Evolutionary conservation across 306 rosid genomes (phyloP).

Genomic region (Acmispon strigosus): DNA sequence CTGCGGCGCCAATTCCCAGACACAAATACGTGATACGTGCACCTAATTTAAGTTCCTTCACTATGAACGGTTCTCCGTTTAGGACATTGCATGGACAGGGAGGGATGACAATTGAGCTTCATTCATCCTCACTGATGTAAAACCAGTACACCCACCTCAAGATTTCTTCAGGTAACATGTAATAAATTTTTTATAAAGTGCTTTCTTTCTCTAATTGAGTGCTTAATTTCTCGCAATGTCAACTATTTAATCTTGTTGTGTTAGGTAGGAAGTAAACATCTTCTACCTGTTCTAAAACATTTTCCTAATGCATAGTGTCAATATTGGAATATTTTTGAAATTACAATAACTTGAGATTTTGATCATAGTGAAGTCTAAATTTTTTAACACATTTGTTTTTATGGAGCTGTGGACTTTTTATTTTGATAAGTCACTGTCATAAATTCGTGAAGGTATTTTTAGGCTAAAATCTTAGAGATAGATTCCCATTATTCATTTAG

Average conservation of each 20-base stretch:
- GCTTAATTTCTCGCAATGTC: background rate
- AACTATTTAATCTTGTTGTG: background rate
- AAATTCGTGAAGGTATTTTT: too few relatives aligned
- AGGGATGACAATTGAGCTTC: background rate
- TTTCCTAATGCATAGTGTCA: background rate
- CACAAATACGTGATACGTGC: conserved; percentile 1
- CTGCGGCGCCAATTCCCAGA: background rate
- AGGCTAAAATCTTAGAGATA: too few relatives aligned
- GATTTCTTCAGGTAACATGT: conserved; percentile 11
- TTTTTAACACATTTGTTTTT: background rate
- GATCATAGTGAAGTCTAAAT: background rate
- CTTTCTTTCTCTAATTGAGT: background rate
- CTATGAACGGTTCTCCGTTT: background rate
- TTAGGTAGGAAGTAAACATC: background rate
- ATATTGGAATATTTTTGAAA: background rate
- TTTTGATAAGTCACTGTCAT: too few relatives aligned
- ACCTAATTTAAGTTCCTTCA: background rate
- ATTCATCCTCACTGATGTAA: background rate
- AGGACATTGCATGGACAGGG: background rate
- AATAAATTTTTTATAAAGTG: background rate
- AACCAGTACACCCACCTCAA: background rate
- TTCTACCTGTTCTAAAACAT: background rate
- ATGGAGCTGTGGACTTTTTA: too few relatives aligned
- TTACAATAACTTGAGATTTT: background rate
- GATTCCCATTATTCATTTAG: too few relatives aligned